Evolutionary conservation across 345 rosid genomes (phyloP), one percentile per base, ranked within the genome.

Genomic region (Ceriops zippeliana): DNA sequence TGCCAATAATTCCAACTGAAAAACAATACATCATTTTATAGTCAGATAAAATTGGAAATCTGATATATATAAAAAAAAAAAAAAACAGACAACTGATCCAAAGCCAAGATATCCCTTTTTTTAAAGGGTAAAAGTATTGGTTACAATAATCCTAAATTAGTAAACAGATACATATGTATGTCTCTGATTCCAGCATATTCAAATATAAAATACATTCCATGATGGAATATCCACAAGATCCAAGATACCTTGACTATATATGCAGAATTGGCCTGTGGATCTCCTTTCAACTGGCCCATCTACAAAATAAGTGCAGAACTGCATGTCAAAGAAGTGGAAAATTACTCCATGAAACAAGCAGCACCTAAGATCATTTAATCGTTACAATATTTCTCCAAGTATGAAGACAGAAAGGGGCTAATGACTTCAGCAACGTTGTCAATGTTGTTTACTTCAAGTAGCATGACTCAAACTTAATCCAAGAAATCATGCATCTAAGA

Each of bases 291-390:
- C 56, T 79, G 76, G 66, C 76, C 80, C 76, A 90, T 90, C 97
- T 90, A 86, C 93, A 95, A 87, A 86, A 87, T 77, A 89, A 93
- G 82, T 81, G 83, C 79, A 89, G 74, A 87, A 91, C 96, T 86
- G 90, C 95, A 88, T 73, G 91, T 91, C 93, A 90, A 89, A 78
- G 73, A 79, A 81, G 78, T 81, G 82, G 77, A 76, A 76, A 81
- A 83, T 89, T 89, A 90, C 87, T 80, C 70, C 65, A 61, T 57
- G 89, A 81, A 84, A 79, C 66, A 68, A 76, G 60, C 30, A 58
- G 52, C 77, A 60, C 3, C 9, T 60, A 49, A 21, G 31, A 58
- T 27, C 57, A 31, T 11, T 30, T 22, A 66, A 22, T 19, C 9
- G 49, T 46, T 59, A 35, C 53, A 71, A 56, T 19, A 26, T 27